Evolutionary conservation across 1,284 basidiomycete species (phyloP).

Genomic region (Ceratobasidium papillatum): DNA sequence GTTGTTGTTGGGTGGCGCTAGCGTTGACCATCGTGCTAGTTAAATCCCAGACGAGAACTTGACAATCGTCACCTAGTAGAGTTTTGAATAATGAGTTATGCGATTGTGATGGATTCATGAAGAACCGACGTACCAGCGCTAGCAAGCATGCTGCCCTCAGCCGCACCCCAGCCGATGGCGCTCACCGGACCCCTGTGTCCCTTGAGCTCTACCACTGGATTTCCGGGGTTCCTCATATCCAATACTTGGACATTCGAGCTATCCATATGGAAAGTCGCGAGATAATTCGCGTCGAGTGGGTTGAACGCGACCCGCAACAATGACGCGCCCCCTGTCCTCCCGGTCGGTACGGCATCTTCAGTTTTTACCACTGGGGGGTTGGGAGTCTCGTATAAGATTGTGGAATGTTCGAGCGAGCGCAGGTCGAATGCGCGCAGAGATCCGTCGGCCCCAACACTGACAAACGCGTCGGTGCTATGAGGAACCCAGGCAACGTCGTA

Average conservation of each 20-base stretch:
- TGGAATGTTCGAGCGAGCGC: conserved; percentile 95
- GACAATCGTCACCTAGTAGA: conserved; percentile 85
- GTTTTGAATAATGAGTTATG: neutral
- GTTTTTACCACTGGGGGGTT: conserved; percentile 39
- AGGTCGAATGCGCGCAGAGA: conserved; percentile 96
- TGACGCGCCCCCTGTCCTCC: conserved; percentile 67
- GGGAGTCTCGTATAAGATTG: conserved; percentile 96
- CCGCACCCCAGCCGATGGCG: conserved; percentile 86
- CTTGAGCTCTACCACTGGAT: conserved; percentile 88
- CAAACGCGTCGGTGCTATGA: conserved; percentile 96
- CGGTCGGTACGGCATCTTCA: conserved; percentile 55
- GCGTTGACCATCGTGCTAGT: conserved; percentile 56
- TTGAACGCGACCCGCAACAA: conserved; percentile 87
- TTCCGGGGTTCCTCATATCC: conserved; percentile 93
- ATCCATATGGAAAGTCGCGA: conserved; percentile 94
- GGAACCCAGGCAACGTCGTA: conserved; percentile 99
- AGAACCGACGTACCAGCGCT: conserved; percentile 73
- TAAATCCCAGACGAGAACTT: conserved; percentile 90
- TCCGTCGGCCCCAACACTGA: conserved; percentile 97
- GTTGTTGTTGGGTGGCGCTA: conserved; percentile 30
- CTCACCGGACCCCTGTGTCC: conserved; percentile 82
- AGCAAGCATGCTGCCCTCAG: conserved; percentile 81
- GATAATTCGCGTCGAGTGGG: conserved; percentile 86
- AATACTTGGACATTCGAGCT: conserved; percentile 86
- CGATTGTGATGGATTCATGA: neutral